Evolutionary conservation across 2,329 filamentous ascomycete species (phyloP).

Genomic region (Penicillium sumatraense): DNA sequence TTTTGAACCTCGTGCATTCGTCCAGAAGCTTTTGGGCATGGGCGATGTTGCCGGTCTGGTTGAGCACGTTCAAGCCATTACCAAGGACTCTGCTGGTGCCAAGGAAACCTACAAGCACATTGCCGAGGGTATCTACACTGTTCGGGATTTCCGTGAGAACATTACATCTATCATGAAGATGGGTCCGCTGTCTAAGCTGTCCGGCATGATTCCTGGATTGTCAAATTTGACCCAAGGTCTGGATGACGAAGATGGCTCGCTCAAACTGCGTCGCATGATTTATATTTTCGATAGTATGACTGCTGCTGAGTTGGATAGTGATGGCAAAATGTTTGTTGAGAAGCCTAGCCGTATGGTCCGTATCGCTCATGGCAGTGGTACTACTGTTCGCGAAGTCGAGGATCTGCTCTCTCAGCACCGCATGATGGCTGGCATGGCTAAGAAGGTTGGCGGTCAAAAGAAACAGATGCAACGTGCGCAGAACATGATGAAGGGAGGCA

Average conservation of each 20-base stretch:
- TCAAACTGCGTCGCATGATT: constrained; percentile 96
- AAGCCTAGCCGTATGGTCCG: constrained; percentile 92
- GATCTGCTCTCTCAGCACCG: constrained; percentile 96
- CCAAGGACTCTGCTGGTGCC: constrained; percentile 75
- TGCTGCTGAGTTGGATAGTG: constrained; percentile 89
- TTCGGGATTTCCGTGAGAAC: constrained; percentile 92
- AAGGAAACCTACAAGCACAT: constrained; percentile 99
- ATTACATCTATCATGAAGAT: constrained; percentile 99
- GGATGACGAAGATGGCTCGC: constrained; percentile 93
- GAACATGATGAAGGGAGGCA: constrained; percentile 85
- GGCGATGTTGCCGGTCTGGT: constrained; percentile 94
- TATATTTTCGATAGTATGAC: constrained; percentile 99
- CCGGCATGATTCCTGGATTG: constrained; percentile 97
- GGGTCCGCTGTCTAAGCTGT: constrained; percentile 96
- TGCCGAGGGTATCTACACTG: constrained; percentile 91
- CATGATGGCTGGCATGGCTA: constrained; percentile 99
- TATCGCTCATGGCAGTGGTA: constrained; percentile 87
- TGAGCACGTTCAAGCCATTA: constrained; percentile 94
- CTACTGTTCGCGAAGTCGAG: constrained; percentile 89
- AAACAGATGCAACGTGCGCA: constrained; percentile 96
- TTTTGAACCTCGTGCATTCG: constrained; percentile 90
- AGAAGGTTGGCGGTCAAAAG: constrained; percentile 98
- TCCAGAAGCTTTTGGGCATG: constrained; percentile 94
- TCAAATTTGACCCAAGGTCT: constrained; percentile 92
- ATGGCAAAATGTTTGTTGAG: constrained; percentile 91